Conservation (phyloP, 108 stramenopile genomes). For the Discostella pseudostelligera region DNA sequence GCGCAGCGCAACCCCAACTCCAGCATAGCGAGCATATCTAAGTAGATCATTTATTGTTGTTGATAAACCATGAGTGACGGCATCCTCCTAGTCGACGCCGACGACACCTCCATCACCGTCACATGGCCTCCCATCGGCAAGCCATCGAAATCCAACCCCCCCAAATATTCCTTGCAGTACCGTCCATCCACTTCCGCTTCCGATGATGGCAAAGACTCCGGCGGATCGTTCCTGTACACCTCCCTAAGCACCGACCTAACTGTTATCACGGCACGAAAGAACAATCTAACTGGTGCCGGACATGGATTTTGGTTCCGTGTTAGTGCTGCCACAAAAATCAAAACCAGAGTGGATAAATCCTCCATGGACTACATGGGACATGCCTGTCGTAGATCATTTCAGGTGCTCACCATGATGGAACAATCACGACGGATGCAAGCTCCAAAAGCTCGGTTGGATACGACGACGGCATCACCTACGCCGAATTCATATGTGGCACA, state of each 20-base stretch:
- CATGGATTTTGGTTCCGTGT: constrained; percentile 68
- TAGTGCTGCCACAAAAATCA: constrained; percentile 37
- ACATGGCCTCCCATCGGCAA: constrained; percentile 57
- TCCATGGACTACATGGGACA: constrained; percentile 42
- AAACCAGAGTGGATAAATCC: constrained; percentile 32
- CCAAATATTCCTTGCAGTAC: constrained; percentile 64
- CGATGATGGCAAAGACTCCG: constrained; percentile 49
- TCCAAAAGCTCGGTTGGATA: constrained; percentile 31
- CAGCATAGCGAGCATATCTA: too few species aligned
- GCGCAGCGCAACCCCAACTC: too few species aligned
- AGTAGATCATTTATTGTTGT: too few species aligned
- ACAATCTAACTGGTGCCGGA: constrained; percentile 56
- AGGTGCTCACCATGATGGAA: constrained; percentile 44
- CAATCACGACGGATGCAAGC: constrained; percentile 34
- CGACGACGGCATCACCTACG: constrained; percentile 38
- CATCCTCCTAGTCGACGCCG: constrained; percentile 62
- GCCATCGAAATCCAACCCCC: constrained; percentile 21
- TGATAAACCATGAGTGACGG: constrained; percentile 14
- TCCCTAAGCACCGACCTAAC: constrained; percentile 57
- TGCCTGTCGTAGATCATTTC: constrained; percentile 30
- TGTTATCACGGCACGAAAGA: constrained; percentile 63
- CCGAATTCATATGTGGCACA: constrained; percentile 62
- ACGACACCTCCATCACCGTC: constrained; percentile 64
- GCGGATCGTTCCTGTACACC: constrained; percentile 45
- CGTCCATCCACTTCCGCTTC: constrained; percentile 40